phyloP scores from a whole-genome alignment of 1,139 yeast species.

The Candida sanyaensis region DNA sequence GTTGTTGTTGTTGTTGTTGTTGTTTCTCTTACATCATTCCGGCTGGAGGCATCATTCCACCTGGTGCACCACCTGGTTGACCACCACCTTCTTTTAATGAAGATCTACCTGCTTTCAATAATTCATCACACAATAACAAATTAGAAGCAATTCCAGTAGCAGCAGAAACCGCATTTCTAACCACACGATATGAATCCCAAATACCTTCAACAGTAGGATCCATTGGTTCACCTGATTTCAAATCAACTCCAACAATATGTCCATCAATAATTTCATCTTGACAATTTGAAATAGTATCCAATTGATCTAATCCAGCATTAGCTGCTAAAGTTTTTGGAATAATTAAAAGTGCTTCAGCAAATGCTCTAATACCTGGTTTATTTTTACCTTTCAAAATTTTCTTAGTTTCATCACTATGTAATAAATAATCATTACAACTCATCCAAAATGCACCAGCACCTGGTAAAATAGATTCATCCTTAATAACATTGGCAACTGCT shows the following conservation, averaged over 20 bases:
- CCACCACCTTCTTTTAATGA: constrained; percentile 68
- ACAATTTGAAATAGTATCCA: constrained; percentile 85
- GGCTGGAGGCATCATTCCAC: constrained; percentile 15
- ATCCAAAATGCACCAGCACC: constrained; percentile 98
- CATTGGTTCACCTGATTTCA: constrained; percentile 91
- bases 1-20: too few relatives aligned
- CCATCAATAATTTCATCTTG: constrained; percentile 89
- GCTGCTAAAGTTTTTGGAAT: constrained; percentile 92
- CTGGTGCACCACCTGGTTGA: constrained; percentile 17
- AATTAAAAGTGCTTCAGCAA: constrained; percentile 86
- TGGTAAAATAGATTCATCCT: constrained; percentile 84
- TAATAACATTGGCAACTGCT: constrained; percentile 88
- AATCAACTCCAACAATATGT: constrained; percentile 85
- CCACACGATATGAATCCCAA: constrained; percentile 94
- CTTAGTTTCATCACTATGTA: constrained; percentile 43
- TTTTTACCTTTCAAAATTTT: constrained; percentile 77
- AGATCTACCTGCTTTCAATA: constrained; percentile 93
- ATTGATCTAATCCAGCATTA: constrained; percentile 91
- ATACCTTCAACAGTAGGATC: constrained; percentile 94
- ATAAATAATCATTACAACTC: constrained; percentile 72
- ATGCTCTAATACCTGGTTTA: constrained; percentile 90
- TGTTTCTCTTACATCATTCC: constrained; percentile 10
- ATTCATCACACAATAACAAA: constrained; percentile 89
- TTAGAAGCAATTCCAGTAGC: constrained; percentile 96
- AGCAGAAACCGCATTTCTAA: constrained; percentile 88